Percentiles rank a stretch among this genome's conserved stretches.
These are phyloP conservation scores for Clathrospora elynae DNA, from an alignment of 2,329 filamentous ascomycete genomes.

Conservation along the genomic window DNA sequence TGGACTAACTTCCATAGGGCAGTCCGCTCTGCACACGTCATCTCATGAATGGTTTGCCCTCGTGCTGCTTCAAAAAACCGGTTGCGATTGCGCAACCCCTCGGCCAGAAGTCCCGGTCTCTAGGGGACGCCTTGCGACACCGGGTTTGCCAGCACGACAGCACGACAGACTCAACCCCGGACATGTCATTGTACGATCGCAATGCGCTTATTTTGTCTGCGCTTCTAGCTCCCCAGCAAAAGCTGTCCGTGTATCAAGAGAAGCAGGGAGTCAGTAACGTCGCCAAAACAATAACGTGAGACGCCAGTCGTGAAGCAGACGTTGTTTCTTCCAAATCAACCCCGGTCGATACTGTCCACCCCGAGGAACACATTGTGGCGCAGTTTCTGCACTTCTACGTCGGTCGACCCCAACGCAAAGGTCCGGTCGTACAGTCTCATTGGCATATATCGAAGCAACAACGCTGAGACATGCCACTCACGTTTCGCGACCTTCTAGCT, in stretches of 20 bases:
- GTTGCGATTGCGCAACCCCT: constrained; percentile 13
- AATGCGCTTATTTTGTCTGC: constrained; percentile 8
- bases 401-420: constrained; percentile 2
- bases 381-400: constrained; percentile 12
- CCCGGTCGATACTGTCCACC: no score
- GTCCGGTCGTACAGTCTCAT: constrained; percentile 6
- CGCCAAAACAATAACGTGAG: constrained; percentile 20
- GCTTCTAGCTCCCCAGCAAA: constrained; percentile 2
- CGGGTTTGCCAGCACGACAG: constrained; percentile 1
- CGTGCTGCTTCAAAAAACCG: constrained; percentile 17
- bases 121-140: constrained; percentile 8
- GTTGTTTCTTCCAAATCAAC: no score
- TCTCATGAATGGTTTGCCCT: constrained; percentile 8
- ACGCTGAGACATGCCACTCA: constrained; percentile 11
- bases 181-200: constrained; percentile 9
- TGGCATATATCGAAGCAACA: constrained; percentile 6
- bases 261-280: constrained; percentile 1
- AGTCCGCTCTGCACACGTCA: constrained; percentile 12
- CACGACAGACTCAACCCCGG: background rate
- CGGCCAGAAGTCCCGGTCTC: constrained; percentile 7
- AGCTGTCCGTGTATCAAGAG: constrained; percentile 3
- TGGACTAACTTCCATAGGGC: constrained; percentile 6
- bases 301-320: constrained; percentile 22
- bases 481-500: constrained; percentile 7
- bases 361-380: constrained; percentile 21